phyloP scores from a whole-genome alignment of 2,329 filamentous ascomycete genomes.

The Didymella pinodella region DNA sequence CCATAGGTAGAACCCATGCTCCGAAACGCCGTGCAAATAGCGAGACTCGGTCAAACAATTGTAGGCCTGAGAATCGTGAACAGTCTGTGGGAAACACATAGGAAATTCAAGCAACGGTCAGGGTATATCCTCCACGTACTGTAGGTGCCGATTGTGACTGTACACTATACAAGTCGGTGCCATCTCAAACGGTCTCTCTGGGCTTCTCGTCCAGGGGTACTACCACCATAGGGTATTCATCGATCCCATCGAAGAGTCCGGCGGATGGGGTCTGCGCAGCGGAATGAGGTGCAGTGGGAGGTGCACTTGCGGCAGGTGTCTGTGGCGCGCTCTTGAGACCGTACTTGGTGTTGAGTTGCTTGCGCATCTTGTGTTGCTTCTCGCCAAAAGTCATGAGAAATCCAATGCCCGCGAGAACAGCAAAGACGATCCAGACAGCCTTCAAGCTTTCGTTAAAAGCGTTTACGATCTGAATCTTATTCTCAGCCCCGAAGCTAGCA shows the following conservation, averaged over 20 bases:
- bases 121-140: slow-evolving; percentile 13
- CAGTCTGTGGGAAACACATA: slow-evolving; percentile 1
- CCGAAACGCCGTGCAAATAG: neutral
- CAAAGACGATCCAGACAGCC: slow-evolving; percentile 51
- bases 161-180: neutral
- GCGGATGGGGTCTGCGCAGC: neutral
- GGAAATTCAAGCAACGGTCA: neutral
- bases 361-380: slow-evolving; percentile 50
- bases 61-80: neutral
- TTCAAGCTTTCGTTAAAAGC: slow-evolving; percentile 49
- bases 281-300: neutral
- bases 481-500: slow-evolving; percentile 22
- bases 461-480: slow-evolving; percentile 40
- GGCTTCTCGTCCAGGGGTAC: neutral
- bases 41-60: neutral
- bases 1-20: slow-evolving; percentile 13
- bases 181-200: slow-evolving; percentile 2
- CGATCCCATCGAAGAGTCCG: neutral
- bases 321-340: slow-evolving; percentile 44
- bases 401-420: slow-evolving; percentile 42
- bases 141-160: neutral
- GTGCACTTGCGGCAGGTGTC: slow-evolving; percentile 2
- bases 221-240: slow-evolving; percentile 8
- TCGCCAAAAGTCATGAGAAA: slow-evolving; percentile 49
- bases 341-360: slow-evolving; percentile 52